A percentile compares a stretch with the other conserved stretches of the same genome.
Conservation (phyloP, 768 basidiomycete species). For the Pleurotus salmoneostramineus region DNA sequence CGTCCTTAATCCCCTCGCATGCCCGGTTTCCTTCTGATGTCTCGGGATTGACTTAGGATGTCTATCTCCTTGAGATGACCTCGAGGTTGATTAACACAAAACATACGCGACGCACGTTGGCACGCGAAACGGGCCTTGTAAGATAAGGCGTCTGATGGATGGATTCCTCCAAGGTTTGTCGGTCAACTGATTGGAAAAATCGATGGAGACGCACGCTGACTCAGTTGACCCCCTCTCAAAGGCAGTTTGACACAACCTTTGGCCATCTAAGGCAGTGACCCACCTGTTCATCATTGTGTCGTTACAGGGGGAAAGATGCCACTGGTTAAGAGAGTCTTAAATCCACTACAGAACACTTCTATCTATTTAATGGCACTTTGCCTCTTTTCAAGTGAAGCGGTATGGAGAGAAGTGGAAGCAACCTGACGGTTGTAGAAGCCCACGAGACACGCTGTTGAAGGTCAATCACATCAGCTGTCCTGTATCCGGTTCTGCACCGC, state of each 20-base stretch:
- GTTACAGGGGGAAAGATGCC: slow-evolving; percentile 43
- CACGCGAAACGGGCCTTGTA: slow-evolving; percentile 52
- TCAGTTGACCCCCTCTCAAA: neutral
- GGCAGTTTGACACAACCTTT: too few species aligned
- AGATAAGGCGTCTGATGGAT: slow-evolving; percentile 15
- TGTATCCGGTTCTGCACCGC: too few species aligned
- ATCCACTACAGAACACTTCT: slow-evolving; percentile 55
- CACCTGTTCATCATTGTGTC: slow-evolving; percentile 9
- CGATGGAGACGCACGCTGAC: slow-evolving; percentile 3
- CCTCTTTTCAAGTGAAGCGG: slow-evolving; percentile 36
- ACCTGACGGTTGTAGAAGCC: slow-evolving; percentile 60
- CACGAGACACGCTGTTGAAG: slow-evolving; percentile 69
- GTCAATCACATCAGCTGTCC: too few species aligned
- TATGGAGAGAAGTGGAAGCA: neutral
- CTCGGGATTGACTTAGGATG: slow-evolving; percentile 52
- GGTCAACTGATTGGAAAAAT: neutral
- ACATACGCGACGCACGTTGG: slow-evolving; percentile 58
- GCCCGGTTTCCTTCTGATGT: slow-evolving; percentile 68
- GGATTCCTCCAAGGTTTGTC: neutral
- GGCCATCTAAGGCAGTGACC: too few species aligned
- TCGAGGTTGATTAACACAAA: slow-evolving; percentile 58
- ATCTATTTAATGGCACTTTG: slow-evolving; percentile 53
- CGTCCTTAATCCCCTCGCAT: slow-evolving; percentile 71
- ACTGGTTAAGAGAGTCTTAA: slow-evolving; percentile 45
- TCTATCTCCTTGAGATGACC: slow-evolving; percentile 52